A percentile compares a stretch with the other conserved stretches of the same genome.
These are phyloP conservation scores for Pilobolus umbonatus DNA, from an alignment of 192 early-diverging fungal genomes.

Conservation along the genomic window DNA sequence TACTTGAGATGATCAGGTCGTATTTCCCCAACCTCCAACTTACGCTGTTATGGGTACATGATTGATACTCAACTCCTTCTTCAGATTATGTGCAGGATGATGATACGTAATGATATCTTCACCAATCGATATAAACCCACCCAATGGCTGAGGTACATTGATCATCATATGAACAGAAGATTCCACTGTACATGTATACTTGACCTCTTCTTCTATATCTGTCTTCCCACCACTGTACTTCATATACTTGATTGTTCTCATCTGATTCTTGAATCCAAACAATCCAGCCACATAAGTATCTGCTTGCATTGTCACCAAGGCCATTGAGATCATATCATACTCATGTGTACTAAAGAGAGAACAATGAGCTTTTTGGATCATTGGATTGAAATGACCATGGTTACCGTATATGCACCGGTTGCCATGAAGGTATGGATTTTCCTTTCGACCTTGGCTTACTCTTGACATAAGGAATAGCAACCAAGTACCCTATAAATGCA, in stretches of 20 bases:
- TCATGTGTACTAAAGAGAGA: conserved; percentile 42
- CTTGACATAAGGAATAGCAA: conserved; percentile 1
- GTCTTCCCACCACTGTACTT: conserved; percentile 43
- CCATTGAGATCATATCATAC: conserved; percentile 47
- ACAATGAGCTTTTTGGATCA: neutral
- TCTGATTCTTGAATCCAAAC: conserved; percentile 49
- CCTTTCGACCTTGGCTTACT: neutral
- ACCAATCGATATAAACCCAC: conserved; percentile 52
- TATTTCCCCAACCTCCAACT: neutral
- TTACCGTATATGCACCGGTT: too few relatives aligned
- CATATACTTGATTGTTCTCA: conserved; percentile 54
- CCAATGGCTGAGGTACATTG: conserved; percentile 51
- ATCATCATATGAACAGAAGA: conserved; percentile 45
- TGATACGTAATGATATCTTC: conserved; percentile 54
- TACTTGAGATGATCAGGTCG: neutral
- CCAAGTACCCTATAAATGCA: neutral
- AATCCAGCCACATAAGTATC: conserved; percentile 53
- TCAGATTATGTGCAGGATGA: conserved; percentile 20
- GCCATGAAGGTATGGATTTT: neutral
- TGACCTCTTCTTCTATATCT: neutral
- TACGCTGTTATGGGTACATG: conserved; percentile 46
- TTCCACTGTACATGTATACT: conserved; percentile 33
- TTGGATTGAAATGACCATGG: neutral
- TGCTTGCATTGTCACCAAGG: conserved; percentile 32
- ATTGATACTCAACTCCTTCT: conserved; percentile 36